Evolutionary conservation across 2,329 filamentous ascomycete species (phyloP), one percentile per base, ranked within the genome.

Genomic region (Macrophomina pseudophaseolina): DNA sequence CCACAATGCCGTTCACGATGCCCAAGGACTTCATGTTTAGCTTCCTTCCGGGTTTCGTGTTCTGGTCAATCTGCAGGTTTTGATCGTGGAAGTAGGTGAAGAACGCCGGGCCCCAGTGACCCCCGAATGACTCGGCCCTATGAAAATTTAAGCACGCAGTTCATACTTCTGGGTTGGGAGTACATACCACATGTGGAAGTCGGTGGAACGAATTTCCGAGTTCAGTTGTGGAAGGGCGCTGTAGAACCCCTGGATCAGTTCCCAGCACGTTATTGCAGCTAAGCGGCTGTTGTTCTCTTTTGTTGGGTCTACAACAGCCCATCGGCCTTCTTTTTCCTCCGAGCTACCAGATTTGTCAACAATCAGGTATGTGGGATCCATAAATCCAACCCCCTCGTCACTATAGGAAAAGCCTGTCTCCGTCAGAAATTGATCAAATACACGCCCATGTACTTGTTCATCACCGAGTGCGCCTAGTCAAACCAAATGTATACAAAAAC

Each of bases 91-190:
- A 85, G 71, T 86, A 86, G 9, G 80, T 76, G 16, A 83, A 81
- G 68, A 87, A 87, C 30, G 82, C 83, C 0, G 87, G 87, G 1
- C 85, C 85, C 70, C 86, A 88, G 66, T 85, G n/a, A 2, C 86
- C 86, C 32, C 86, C 86, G 68, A 88, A 88, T 0, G 82, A 84
- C 69, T 80, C 77, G 0, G 80, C 80, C n/a, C n/a, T n/a, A n/a
- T n/a, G n/a, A n/a, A n/a, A n/a, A n/a, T n/a, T n/a, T n/a, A n/a
- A n/a, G n/a, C n/a, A n/a, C n/a, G n/a, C n/a, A n/a, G n/a, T n/a
- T n/a, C n/a, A n/a, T n/a, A n/a, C n/a, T n/a, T n/a, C n/a, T n/a
- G n/a, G n/a, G n/a, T n/a, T n/a, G n/a, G n/a, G n/a, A n/a, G n/a
- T n/a, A n/a, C n/a, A n/a, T n/a, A n/a, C 60, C 82, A 84, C 40